These are phyloP conservation scores for Dryadomyces quercus-mongolicae DNA, from an alignment of 2,329 filamentous ascomycete species.

Conservation along the genomic window DNA sequence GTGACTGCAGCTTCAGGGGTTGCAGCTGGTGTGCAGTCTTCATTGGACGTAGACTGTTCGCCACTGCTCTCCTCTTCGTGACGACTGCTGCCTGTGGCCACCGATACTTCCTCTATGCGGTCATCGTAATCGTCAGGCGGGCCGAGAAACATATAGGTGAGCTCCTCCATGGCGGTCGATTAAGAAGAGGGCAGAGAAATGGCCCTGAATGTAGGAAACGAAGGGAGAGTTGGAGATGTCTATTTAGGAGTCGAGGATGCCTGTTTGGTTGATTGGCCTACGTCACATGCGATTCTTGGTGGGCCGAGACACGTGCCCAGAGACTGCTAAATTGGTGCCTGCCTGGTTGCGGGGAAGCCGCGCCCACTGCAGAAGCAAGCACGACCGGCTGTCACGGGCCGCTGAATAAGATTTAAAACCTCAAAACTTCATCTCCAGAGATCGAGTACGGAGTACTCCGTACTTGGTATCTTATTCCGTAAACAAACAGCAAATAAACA, in stretches of 20 bases:
- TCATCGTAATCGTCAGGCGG: constrained; percentile 6
- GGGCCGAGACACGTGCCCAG: not conserved
- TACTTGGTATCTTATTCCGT: too few species aligned
- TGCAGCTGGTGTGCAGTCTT: not conserved
- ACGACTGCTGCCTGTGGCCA: not conserved
- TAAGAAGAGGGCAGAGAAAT: not conserved
- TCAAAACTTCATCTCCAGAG: too few species aligned
- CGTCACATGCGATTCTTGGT: not conserved
- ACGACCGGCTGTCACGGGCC: too few species aligned
- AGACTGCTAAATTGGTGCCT: not conserved
- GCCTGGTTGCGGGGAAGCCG: too few species aligned
- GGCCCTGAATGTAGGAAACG: not conserved
- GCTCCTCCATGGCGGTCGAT: constrained; percentile 10
- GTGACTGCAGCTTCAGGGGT: not conserved
- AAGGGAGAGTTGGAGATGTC: not conserved
- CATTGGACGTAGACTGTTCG: not conserved
- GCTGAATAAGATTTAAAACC: too few species aligned
- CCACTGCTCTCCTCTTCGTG: not conserved
- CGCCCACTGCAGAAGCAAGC: too few species aligned
- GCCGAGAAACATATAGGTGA: constrained; percentile 12
- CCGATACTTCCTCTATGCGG: not conserved
- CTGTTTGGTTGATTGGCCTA: not conserved
- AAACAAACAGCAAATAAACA: too few species aligned
- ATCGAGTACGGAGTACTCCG: too few species aligned
- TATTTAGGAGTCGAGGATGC: not conserved